phyloP scores from a whole-genome alignment of 305 asterid genomes.

The Ajuga reptans region DNA sequence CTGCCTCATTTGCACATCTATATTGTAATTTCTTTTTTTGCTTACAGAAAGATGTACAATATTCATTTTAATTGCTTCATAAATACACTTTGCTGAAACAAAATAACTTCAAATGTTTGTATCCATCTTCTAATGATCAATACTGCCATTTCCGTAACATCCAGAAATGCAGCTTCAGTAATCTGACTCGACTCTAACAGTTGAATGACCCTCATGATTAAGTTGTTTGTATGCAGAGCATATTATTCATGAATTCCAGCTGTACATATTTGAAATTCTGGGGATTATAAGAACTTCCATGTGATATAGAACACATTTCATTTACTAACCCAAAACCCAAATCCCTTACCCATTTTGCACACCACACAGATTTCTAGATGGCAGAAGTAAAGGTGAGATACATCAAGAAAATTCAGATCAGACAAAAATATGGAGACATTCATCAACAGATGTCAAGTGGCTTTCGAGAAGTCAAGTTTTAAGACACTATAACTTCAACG shows the following conservation, averaged over 20 bases:
- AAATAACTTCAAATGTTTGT: neutral
- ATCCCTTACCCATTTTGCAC: neutral
- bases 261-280: neutral
- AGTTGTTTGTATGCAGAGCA: neutral
- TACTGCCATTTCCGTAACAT: neutral
- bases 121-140: neutral
- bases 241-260: neutral
- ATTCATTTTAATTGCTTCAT: neutral
- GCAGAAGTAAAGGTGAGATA: slow-evolving; percentile 2
- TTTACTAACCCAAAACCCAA: neutral
- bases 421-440: neutral
- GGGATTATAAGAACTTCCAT: slow-evolving; percentile 2
- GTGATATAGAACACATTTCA: neutral
- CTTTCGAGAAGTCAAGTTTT: neutral
- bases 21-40: neutral
- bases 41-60: neutral
- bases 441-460: slow-evolving; percentile 7
- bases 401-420: neutral
- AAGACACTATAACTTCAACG: neutral
- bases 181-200: neutral
- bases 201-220: neutral
- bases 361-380: neutral
- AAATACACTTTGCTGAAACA: neutral
- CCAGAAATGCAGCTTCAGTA: neutral
- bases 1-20: neutral